Percentiles rank a stretch among this genome's conserved stretches.
phyloP scores from a whole-genome alignment of 306 rosid species.

The Cajanus cajan region DNA sequence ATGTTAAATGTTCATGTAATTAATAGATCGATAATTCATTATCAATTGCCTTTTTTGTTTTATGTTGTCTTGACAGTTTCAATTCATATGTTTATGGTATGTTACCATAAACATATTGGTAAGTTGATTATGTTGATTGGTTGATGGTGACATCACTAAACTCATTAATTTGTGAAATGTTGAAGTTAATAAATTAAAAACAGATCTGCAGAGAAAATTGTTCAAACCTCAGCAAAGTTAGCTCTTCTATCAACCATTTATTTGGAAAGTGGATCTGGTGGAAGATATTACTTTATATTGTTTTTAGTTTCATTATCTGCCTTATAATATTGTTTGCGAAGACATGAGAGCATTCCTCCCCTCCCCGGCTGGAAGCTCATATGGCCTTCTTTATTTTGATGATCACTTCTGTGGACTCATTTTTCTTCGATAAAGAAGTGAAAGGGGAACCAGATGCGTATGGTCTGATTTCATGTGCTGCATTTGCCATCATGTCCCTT shows the following conservation, averaged over 20 bases:
- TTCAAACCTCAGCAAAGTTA: neutral
- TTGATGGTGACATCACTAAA: no score
- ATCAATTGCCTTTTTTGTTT: no score
- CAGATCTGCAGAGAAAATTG: no score
- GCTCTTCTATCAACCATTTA: conserved; percentile 8
- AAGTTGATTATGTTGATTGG: no score
- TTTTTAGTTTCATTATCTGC: neutral
- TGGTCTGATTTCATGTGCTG: neutral
- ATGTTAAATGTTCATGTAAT: no score
- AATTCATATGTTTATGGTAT: no score
- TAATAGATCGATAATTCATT: no score
- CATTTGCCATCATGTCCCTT: conserved; percentile 17
- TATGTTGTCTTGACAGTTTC: no score
- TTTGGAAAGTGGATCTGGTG: conserved; percentile 4
- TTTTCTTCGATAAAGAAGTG: neutral
- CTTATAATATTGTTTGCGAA: neutral
- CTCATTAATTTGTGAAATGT: no score
- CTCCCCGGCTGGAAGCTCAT: neutral
- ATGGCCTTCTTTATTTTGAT: neutral
- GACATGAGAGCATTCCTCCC: neutral
- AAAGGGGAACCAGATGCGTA: conserved; percentile 11
- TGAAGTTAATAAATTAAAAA: no score
- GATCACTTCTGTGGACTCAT: neutral
- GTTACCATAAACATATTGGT: no score
- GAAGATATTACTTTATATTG: neutral